Evolutionary conservation across 306 rosid genomes (phyloP), one percentile per base, ranked within the genome.

Genomic region (Aeschynomene evenia): DNA sequence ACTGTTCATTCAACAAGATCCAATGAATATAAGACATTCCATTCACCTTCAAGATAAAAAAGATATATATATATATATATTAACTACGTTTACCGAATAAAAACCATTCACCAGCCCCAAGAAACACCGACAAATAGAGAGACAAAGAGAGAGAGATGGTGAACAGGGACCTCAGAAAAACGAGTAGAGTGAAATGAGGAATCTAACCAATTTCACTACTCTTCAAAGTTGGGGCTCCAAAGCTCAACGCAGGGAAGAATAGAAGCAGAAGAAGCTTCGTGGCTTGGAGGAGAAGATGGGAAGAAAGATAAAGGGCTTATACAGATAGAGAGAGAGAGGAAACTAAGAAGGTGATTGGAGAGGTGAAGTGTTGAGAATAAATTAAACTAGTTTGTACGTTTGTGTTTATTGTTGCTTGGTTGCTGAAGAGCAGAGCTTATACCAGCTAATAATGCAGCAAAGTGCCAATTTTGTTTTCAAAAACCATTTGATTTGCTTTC

Each of bases 61-160:
- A n/a, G n/a, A n/a, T n/a, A 62, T 3, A 23, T 42, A 37, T 21
- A 33, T 2, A 0, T 29, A 21, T 2, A 26, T 0, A 26, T 0
- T 2, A 26, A 55, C 2, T 9, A 28, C 63, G 37, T 36, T 55
- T 52, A 34, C 19, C 50, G 2, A 61, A 31, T 49, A 73, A 73
- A 23, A 9, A 2, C 50, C 52, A 63, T 20, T 13, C 24, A 50
- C 31, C 58, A 53, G 68, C 29, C 66, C 9, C 59, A 68, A 73
- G 83, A 85, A 68, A 29, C 80, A 74, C 82, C 73, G 69, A 76
- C 83, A 81, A 2, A 46, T 24, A 70, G 2, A 67, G 7, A 19
- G 37, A 63, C 58, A 52, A 5, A 66, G n/a, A 22, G 56, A 36
- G 16, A 70, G 71, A 71, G 54, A 42, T 26, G 14, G 71, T 13